Evolutionary conservation across 352 stramenopile genomes (phyloP), one percentile per base, ranked within the genome.

Genomic region (Globisporangium rhizosaccharum): DNA sequence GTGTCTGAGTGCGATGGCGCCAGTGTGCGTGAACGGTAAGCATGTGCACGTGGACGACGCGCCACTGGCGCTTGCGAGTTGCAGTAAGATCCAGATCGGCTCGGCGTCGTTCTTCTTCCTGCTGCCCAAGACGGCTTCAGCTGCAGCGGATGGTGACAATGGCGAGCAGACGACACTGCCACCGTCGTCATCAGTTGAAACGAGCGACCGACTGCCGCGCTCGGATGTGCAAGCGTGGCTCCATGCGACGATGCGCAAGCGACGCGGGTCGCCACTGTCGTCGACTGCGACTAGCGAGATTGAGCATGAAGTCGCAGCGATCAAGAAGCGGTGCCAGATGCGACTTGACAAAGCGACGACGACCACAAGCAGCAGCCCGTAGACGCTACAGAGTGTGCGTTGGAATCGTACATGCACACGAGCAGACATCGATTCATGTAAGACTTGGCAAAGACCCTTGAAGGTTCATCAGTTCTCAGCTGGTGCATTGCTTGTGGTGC

Each of bases 101-200:
- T 69, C 82, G 0, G 75, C 65, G 47, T 66, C 79, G 18, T 87
- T 87, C 54, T 87, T 87, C 62, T 93, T 95, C 42, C 54, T 95
- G 60, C 69, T 95, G 14, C 85, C 85, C 17, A 83, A 1, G 14
- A 18, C 23, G 3, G 20, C 11, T 18, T 45, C 36, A 30, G 18
- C 17, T 18, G n/a, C 15, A 18, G n/a, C 7, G 47, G 10, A 9
- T 41, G 6, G 18, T 47, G n/a, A 62, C 8, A 61, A 66, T 12
- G 53, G 28, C 18, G 26, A 53, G 3, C 23, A 57, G 39, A n/a
- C n/a, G 10, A 23, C 6, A 41, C 3, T 36, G 23, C 23, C 23
- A 23, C 23, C 23, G 17, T 18, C 51, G 49, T 41, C 48, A 26
- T 20, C 15, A 15, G 20, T 11, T 26, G 18, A 18, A 2, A 20